Percentiles rank a stretch among this genome's conserved stretches.
Conservation (phyloP, 352 stramenopile genomes). For the Saprolegnia parasitica region DNA sequence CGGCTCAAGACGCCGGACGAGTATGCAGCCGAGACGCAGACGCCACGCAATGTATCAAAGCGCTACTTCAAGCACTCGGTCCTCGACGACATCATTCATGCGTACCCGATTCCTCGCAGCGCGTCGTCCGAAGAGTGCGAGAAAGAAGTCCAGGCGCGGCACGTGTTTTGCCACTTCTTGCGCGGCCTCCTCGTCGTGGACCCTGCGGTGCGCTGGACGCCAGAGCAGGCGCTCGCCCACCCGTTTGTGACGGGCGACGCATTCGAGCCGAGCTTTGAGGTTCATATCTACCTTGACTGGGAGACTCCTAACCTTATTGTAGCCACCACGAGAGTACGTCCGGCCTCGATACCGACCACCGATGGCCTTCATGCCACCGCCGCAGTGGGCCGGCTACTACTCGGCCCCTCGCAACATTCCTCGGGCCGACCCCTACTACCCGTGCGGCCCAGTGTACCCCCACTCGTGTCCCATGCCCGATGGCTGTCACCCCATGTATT, state of each 20-base stretch:
- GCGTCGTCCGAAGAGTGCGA: slow-evolving; percentile 31
- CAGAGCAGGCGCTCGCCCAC: slow-evolving; percentile 38
- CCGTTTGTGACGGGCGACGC: slow-evolving; percentile 43
- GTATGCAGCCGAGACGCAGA: slow-evolving; percentile 37
- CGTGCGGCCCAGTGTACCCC: slow-evolving; percentile 9
- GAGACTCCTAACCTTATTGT: neutral
- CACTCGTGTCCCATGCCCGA: slow-evolving; percentile 21
- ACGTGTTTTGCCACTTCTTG: slow-evolving; percentile 44
- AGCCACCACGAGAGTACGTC: neutral
- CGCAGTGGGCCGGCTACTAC: neutral
- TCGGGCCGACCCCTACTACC: neutral
- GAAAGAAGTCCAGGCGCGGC: slow-evolving; percentile 22
- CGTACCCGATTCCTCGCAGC: slow-evolving; percentile 37
- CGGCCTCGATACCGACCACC: neutral
- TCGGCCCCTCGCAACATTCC: slow-evolving; percentile 15
- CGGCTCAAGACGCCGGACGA: slow-evolving; percentile 38
- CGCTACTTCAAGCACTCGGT: slow-evolving; percentile 54
- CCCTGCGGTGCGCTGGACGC: slow-evolving; percentile 38
- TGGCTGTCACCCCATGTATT: slow-evolving; percentile 3
- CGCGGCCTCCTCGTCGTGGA: slow-evolving; percentile 35
- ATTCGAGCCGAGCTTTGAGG: slow-evolving; percentile 27
- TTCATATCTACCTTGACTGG: neutral
- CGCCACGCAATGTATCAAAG: slow-evolving; percentile 38
- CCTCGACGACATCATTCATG: slow-evolving; percentile 41
- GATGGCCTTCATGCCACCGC: slow-evolving; percentile 5